Evolutionary conservation across 176 grass and related monocot species (phyloP).

Genomic region (Cenchrus americanus): DNA sequence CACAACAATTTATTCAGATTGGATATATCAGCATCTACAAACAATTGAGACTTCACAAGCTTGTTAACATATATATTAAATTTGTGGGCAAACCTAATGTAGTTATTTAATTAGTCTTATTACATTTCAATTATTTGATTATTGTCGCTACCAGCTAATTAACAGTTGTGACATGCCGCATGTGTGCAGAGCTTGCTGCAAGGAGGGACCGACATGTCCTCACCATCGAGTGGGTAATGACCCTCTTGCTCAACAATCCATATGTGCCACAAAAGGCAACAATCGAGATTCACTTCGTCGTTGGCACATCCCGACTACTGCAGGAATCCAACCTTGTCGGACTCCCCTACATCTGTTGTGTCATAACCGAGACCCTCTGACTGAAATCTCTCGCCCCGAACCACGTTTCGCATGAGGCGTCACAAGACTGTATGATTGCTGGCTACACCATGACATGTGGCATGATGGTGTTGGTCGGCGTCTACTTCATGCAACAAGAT

Average conservation of each 20-base stretch:
- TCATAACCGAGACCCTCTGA: constrained; percentile 54
- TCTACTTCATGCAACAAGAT: constrained; percentile 58
- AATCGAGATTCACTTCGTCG: constrained; percentile 38
- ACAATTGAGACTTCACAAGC: too few species aligned
- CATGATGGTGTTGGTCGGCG: constrained; percentile 50
- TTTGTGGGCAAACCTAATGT: too few species aligned
- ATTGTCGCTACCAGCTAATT: too few species aligned
- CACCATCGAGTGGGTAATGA: constrained; percentile 63
- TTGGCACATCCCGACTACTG: constrained; percentile 43
- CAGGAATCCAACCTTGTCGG: constrained; percentile 46
- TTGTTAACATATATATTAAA: too few species aligned
- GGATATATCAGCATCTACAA: too few species aligned
- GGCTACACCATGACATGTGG: constrained; percentile 17
- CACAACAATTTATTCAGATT: too few species aligned
- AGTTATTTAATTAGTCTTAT: too few species aligned
- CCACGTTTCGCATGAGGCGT: constrained; percentile 41
- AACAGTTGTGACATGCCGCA: not conserved
- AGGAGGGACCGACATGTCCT: constrained; percentile 51
- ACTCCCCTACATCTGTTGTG: constrained; percentile 50
- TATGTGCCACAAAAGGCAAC: not conserved
- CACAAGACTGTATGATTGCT: not conserved
- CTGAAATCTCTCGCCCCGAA: constrained; percentile 25
- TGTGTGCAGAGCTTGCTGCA: constrained; percentile 42
- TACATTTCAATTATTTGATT: too few species aligned
- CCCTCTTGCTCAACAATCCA: constrained; percentile 53